Base-by-base conservation (phyloP, 257 asterid genomes). In the Petrea volubilis region DNA sequence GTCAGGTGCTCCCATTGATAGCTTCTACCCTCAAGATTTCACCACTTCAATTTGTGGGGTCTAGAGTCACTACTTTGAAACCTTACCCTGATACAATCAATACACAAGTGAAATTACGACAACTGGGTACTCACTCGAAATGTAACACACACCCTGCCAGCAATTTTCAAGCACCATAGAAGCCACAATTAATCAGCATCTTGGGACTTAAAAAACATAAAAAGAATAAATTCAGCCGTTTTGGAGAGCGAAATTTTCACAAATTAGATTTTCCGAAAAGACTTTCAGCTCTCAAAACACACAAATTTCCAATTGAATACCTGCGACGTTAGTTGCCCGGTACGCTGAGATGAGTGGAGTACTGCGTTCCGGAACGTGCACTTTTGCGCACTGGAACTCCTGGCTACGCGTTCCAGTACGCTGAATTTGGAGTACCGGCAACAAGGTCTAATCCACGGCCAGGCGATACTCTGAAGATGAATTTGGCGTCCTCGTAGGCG, bases 1-100 rank as follows among this genome's bases (percentile, higher is more conserved):
- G 40, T 72, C 84, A 14, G 83, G 79, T 31, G 56, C 82, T 67
- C 83, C 94, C 96, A 90, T 90, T 58, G 53, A 60, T 41, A 67
- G 60, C 61, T 49, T 36, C 61, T 2, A 2, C 56, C 59, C 66
- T 69, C 76, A 60, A 84, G 46, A 31, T 27, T 57, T 34, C 67
- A 62, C 75, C 64, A 36, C 61, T 60, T 34, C 69, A 50, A 51
- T 60, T 8, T 33, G 63, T n/a, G 64, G 67, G 72, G 13, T 63
- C 29, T 29, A 43, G 29, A 11, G 17, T 5, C 6, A 20, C 34
- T 41, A 11, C 46, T 44, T 65, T 21, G 14, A 57, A 66, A 29
- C 60, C 55, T 65, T 55, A 52, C 76, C 69, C 79, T 78, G 79
- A 61, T 34, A 33, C 8, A 58, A 47, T 25, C 46, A 49, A 68